These are phyloP conservation scores for Apiotrichum mycotoxinovorans DNA, from an alignment of 1,284 basidiomycete species.

Conservation along the genomic window DNA sequence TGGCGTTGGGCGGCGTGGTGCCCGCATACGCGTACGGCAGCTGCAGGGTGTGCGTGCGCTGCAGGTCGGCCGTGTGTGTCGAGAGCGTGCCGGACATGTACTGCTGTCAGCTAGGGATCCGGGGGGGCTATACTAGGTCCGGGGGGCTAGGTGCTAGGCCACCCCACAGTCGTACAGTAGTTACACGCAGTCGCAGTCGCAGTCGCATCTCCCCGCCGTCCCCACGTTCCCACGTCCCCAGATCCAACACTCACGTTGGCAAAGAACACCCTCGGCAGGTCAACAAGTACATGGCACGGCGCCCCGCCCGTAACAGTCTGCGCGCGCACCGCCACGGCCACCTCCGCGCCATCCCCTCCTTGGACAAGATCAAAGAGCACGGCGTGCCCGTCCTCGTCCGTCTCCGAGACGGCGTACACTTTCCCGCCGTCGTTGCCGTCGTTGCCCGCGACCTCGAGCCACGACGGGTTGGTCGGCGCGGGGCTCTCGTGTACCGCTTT, in stretches of 20 bases:
- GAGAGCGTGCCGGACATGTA: constrained; percentile 37
- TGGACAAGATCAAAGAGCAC: neutral
- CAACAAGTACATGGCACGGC: constrained; percentile 32
- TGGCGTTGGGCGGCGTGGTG: constrained; percentile 32
- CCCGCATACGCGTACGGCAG: constrained; percentile 37
- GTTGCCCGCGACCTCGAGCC: constrained; percentile 37
- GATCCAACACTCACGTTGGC: constrained; percentile 33
- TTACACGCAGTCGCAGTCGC: too few relatives aligned
- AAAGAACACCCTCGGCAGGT: constrained; percentile 25
- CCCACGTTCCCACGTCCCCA: too few relatives aligned
- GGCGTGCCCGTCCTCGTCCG: constrained; percentile 29
- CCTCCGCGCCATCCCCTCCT: neutral
- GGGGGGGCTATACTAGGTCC: too few relatives aligned
- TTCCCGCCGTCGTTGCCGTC: too few relatives aligned
- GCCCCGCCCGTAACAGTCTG: constrained; percentile 2
- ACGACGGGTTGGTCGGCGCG: constrained; percentile 29
- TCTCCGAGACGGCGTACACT: constrained; percentile 31
- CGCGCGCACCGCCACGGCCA: neutral
- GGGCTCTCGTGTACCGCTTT: constrained; percentile 5
- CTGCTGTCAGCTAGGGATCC: constrained; percentile 16
- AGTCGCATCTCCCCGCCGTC: too few relatives aligned
- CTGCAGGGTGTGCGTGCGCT: constrained; percentile 14
- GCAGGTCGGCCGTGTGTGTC: neutral
- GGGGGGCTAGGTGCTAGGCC: too few relatives aligned
- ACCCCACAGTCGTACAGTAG: too few relatives aligned